Conservation (phyloP, 2,329 filamentous ascomycete genomes). For the Calonectria leucothoes region DNA sequence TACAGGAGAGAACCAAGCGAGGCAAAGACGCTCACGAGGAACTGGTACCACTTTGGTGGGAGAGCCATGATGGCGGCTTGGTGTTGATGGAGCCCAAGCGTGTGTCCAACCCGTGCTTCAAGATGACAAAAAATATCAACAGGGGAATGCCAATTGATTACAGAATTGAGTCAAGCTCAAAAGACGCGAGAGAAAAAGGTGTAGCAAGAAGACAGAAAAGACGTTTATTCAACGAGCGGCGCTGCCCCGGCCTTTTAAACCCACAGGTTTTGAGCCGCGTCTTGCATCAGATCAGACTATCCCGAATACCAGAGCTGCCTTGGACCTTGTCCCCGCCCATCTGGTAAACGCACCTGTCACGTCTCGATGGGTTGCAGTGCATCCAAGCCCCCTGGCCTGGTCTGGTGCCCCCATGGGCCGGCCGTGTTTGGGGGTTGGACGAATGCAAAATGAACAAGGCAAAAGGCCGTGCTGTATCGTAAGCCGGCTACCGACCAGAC, state of each 20-base stretch:
- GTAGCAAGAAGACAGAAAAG: neutral
- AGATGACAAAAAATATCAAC: neutral
- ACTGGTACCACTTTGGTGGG: constrained; percentile 60
- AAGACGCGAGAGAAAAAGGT: too few species aligned
- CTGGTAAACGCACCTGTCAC: constrained; percentile 17
- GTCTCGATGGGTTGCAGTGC: neutral
- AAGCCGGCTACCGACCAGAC: neutral
- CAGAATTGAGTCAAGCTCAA: neutral
- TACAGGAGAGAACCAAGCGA: constrained; percentile 40
- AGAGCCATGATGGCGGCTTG: constrained; percentile 49
- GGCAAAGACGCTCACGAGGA: constrained; percentile 53
- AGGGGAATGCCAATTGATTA: neutral
- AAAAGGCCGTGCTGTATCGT: neutral
- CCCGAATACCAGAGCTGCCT: neutral
- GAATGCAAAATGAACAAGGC: neutral
- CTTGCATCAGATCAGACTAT: neutral
- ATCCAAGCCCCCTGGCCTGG: neutral
- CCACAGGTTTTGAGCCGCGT: neutral
- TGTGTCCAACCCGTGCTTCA: neutral
- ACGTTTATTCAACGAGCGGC: neutral
- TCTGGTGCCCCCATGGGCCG: neutral
- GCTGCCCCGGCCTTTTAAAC: constrained; percentile 15
- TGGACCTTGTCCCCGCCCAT: constrained; percentile 8
- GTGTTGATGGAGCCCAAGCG: neutral
- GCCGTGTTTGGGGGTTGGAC: neutral